phyloP scores from a whole-genome alignment of 2,329 filamentous ascomycete genomes.

The Microsporum canis region DNA sequence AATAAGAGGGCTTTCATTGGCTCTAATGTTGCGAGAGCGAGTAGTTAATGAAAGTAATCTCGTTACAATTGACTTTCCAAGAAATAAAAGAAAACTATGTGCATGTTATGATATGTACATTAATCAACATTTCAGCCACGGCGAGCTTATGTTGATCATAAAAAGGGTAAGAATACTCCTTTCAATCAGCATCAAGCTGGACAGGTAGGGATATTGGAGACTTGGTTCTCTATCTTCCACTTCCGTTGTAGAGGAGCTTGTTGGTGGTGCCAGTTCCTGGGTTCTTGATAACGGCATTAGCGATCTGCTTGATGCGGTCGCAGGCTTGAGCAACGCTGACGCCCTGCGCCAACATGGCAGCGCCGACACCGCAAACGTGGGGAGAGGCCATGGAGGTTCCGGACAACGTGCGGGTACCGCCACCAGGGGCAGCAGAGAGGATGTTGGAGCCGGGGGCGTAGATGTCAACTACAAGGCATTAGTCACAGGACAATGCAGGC shows the following conservation, averaged over 20 bases:
- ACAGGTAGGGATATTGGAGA: neutral
- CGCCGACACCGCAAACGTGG: constrained; percentile 44
- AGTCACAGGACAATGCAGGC: neutral
- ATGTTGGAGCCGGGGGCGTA: constrained; percentile 47
- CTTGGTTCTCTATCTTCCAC: neutral
- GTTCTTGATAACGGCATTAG: constrained; percentile 22
- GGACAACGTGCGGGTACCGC: constrained; percentile 36
- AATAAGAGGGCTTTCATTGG: neutral
- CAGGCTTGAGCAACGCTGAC: constrained; percentile 37
- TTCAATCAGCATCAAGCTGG: neutral
- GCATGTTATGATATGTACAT: neutral
- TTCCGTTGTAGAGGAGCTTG: constrained; percentile 23
- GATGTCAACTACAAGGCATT: constrained; percentile 36
- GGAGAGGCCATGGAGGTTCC: constrained; percentile 31
- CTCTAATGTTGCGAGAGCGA: neutral
- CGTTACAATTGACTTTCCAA: neutral
- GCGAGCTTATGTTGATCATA: neutral
- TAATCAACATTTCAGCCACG: neutral
- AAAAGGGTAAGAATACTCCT: neutral
- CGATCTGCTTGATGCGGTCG: constrained; percentile 44
- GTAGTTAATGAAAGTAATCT: neutral
- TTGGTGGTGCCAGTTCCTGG: constrained; percentile 19
- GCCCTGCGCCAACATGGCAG: constrained; percentile 42
- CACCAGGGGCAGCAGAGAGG: constrained; percentile 39
- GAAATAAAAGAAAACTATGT: neutral